phyloP scores from a whole-genome alignment of 352 stramenopile genomes.

The Phytopythium mirpurense region DNA sequence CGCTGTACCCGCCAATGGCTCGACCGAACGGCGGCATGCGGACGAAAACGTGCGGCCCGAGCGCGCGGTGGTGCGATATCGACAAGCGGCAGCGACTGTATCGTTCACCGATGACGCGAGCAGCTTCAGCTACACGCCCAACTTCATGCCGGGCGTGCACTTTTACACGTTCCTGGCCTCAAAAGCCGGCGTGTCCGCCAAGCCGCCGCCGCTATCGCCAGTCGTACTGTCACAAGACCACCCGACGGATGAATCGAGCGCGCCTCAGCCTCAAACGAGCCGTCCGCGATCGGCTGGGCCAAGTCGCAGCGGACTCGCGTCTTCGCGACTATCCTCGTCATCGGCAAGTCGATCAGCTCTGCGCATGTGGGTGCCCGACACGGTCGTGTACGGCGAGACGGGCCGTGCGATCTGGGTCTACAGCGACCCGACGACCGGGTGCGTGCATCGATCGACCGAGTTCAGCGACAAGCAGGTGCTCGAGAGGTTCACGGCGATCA shows the following conservation, averaged over 20 bases:
- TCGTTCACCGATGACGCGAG: conserved; percentile 52
- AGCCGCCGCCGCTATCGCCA: not conserved
- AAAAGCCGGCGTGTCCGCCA: conserved; percentile 25
- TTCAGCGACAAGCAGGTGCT: conserved; percentile 73
- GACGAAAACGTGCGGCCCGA: conserved; percentile 8
- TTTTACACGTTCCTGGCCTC: conserved; percentile 75
- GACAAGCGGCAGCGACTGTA: conserved; percentile 41
- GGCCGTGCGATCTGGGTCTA: conserved; percentile 69
- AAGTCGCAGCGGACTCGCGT: not conserved
- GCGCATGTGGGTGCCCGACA: conserved; percentile 72
- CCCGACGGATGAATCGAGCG: not conserved
- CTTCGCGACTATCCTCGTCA: not conserved
- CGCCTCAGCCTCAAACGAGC: not conserved
- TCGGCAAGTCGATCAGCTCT: conserved; percentile 11
- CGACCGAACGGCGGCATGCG: not conserved
- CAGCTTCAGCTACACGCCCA: conserved; percentile 47
- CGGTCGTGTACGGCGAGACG: conserved; percentile 74
- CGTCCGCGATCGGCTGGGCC: not conserved
- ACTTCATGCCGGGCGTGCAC: conserved; percentile 73
- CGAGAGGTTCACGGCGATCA: conserved; percentile 45
- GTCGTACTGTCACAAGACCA: not conserved
- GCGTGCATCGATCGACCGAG: conserved; percentile 52
- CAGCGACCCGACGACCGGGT: conserved; percentile 51
- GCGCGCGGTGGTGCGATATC: conserved; percentile 42
- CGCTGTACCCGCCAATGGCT: not conserved